These are phyloP conservation scores for Amaranthus hypochondriacus DNA, from an alignment of 148 eudicot species.

Conservation along the genomic window DNA sequence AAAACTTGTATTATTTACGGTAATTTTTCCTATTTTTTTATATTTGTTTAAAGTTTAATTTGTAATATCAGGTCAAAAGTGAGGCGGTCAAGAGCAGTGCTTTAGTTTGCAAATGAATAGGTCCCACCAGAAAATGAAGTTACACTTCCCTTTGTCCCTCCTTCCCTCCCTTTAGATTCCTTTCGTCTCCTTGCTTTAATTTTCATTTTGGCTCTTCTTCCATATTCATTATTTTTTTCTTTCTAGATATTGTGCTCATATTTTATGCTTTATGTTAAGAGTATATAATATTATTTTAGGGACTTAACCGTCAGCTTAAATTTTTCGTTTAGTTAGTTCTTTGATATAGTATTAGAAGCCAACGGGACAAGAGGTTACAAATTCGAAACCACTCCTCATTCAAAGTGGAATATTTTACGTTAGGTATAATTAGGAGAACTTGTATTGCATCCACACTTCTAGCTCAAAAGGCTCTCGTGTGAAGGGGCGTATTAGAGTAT, in stretches of 20 bases:
- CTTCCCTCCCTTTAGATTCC: slow-evolving; percentile 6
- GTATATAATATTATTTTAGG: too few species aligned
- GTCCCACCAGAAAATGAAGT: slow-evolving; percentile 29
- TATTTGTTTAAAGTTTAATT: background rate
- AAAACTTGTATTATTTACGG: too few species aligned
- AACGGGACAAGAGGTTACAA: too few species aligned
- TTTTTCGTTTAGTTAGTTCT: too few species aligned
- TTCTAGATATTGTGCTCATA: background rate
- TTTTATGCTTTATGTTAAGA: background rate
- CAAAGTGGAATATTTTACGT: too few species aligned
- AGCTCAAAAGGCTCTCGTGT: too few species aligned
- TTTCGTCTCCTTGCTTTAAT: slow-evolving; percentile 2
- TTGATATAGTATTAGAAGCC: too few species aligned
- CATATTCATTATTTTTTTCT: background rate
- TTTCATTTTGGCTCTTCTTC: background rate
- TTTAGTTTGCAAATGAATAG: slow-evolving; percentile 4
- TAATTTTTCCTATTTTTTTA: background rate
- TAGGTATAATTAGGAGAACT: too few species aligned
- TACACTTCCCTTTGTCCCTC: slow-evolving; percentile 24
- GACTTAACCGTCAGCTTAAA: too few species aligned
- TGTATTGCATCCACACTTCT: too few species aligned
- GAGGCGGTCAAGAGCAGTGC: slow-evolving; percentile 20
- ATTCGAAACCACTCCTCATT: too few species aligned
- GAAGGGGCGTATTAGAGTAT: too few species aligned
- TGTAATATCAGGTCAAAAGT: slow-evolving; percentile 24